Conservation (phyloP, 2,329 filamentous ascomycete genomes). For the Colletotrichum godetiae region DNA sequence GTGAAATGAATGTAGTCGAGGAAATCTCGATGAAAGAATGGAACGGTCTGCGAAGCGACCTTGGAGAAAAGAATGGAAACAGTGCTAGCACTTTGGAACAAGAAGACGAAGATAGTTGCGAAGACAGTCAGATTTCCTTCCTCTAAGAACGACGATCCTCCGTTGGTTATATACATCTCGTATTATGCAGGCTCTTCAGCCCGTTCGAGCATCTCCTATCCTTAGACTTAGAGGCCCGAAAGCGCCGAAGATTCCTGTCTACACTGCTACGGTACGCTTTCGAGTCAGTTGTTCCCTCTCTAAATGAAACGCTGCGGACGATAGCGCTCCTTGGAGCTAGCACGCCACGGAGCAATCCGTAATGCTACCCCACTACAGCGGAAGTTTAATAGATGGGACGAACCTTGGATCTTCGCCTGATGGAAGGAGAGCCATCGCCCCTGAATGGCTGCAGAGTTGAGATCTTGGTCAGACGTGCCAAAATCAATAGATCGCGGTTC, state of each 20-base stretch:
- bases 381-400: conserved; percentile 14
- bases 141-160: neutral
- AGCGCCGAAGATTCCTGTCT: too few relatives aligned
- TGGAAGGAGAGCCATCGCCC: too few relatives aligned
- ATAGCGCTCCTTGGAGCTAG: neutral
- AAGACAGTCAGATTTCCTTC: neutral
- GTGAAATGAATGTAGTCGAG: neutral
- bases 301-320: conserved; percentile 1
- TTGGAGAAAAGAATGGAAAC: conserved; percentile 4
- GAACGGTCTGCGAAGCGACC: neutral
- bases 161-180: neutral
- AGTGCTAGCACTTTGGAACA: conserved; percentile 14
- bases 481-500: too few relatives aligned
- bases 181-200: neutral
- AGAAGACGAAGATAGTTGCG: neutral
- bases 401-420: neutral
- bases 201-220: neutral
- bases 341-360: neutral
- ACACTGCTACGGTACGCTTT: neutral
- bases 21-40: neutral
- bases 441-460: too few relatives aligned
- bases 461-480: too few relatives aligned
- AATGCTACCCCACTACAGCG: neutral
- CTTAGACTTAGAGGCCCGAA: too few relatives aligned
- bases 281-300: neutral